Evolutionary conservation across 192 early-diverging fungal species (phyloP), one percentile per base, ranked within the genome.

Genomic region (Helicostylum pulchrum): DNA sequence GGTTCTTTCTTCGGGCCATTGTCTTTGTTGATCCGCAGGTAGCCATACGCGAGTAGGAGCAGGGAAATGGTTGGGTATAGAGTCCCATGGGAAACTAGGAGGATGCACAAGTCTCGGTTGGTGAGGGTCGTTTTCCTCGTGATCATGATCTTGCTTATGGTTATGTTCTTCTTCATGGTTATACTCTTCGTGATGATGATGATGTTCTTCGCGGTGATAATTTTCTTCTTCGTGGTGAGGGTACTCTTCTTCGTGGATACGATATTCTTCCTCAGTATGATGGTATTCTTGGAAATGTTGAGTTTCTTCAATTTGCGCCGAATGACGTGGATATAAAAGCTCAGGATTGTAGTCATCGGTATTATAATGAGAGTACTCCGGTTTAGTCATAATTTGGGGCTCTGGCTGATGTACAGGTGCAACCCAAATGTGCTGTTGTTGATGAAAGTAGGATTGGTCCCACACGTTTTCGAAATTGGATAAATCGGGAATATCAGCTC

Each of bases 381-480:
- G 53, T 21, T 23, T 21, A 47, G 61, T 43, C 21, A 57, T 42
- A 0, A 52, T 14, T 20, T 61, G 57, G 1, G 68, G 62, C 15
- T 63, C 53, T 17, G 71, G 65, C 6, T 52, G 73, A 6, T 26
- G 21, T 10, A 43, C 12, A 14, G 71, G 71, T 17, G 71, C 45
- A 4, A 72, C 49, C 71, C 71, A 72, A 7, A 67, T 36, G 5
- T 59, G 39, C 3, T 59, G 10, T 1, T 48, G 23, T 15, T 68
- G 23, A 7, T 19, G 46, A 39, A 39, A 9, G 9, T 39, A 39
- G 1, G 65, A 62, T 12, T 68, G 46, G 36, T 73, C 71, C 71
- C 71, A 73, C 20, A n/a, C 57, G 60, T 73, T 73, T 1, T 31
- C 31, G 20, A 60, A 73, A 8, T 60, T 8, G 12, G 39, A 52